A percentile compares a stretch with the other conserved stretches of the same genome.
These are phyloP conservation scores for Ogataea nitratoaversa DNA, from an alignment of 805 yeast genomes.

Conservation along the genomic window DNA sequence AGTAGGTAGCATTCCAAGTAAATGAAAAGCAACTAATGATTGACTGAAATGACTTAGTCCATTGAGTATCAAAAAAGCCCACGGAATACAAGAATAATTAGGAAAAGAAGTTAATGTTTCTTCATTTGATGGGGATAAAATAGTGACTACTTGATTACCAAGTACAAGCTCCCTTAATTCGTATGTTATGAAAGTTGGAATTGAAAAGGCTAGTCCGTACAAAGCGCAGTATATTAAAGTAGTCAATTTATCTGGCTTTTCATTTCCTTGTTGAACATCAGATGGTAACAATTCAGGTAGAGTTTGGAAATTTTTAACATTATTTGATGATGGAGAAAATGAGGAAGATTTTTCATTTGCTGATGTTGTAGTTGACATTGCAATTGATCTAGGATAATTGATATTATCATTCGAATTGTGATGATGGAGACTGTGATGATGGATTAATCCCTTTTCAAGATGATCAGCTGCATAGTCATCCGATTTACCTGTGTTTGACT, in stretches of 20 bases:
- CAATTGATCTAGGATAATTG: not conserved
- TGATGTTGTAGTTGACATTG: no score
- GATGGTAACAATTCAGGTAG: not conserved
- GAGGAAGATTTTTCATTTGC: no score
- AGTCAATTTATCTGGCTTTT: slow-evolving; percentile 74
- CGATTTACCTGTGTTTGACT: not conserved
- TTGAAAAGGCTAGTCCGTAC: slow-evolving; percentile 64
- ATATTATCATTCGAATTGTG: slow-evolving; percentile 1
- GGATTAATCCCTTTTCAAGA: not conserved
- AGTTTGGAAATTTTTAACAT: not conserved
- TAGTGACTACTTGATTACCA: slow-evolving; percentile 1
- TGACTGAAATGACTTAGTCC: slow-evolving; percentile 78
- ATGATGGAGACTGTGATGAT: not conserved
- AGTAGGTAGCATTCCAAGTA: slow-evolving; percentile 77
- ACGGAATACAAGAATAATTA: slow-evolving; percentile 34
- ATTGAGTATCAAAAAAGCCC: slow-evolving; percentile 50
- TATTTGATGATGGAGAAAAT: not conserved
- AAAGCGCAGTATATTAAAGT: slow-evolving; percentile 75
- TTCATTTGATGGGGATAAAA: not conserved
- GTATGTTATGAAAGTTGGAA: slow-evolving; percentile 66
- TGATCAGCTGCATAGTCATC: not conserved
- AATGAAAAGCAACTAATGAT: slow-evolving; percentile 74
- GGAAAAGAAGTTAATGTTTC: slow-evolving; percentile 17
- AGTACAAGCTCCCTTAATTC: slow-evolving; percentile 43
- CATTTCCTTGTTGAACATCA: slow-evolving; percentile 6